phyloP scores from a whole-genome alignment of 768 basidiomycete species.

The Auriscalpium microsporum region DNA sequence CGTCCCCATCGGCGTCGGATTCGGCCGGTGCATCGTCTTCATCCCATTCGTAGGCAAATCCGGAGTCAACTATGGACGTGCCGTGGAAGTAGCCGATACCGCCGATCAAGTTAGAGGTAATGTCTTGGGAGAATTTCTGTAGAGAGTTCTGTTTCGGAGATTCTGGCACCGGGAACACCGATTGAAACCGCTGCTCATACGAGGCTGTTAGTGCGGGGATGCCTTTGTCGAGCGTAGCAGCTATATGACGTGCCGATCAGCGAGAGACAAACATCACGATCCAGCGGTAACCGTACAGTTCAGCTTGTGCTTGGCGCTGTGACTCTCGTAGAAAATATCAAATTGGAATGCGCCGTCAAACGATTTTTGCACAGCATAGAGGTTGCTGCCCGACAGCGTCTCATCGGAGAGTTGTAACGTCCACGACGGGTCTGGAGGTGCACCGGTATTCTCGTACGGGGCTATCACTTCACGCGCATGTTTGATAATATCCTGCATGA shows the following conservation, averaged over 20 bases:
- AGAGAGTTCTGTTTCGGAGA: constrained; percentile 44
- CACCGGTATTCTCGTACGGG: constrained; percentile 44
- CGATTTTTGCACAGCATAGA: constrained; percentile 81
- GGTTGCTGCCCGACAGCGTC: constrained; percentile 60
- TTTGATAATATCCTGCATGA: constrained; percentile 52
- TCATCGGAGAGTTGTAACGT: constrained; percentile 72
- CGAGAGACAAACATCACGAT: not conserved
- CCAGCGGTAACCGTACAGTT: constrained; percentile 40
- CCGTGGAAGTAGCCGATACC: constrained; percentile 96
- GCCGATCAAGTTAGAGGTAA: constrained; percentile 86
- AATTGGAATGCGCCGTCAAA: constrained; percentile 84
- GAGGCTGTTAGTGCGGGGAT: constrained; percentile 54
- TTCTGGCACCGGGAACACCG: constrained; percentile 58
- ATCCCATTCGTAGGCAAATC: constrained; percentile 90
- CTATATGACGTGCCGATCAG: constrained; percentile 29
- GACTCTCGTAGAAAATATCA: constrained; percentile 83
- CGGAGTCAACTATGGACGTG: constrained; percentile 74
- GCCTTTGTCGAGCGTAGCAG: constrained; percentile 54
- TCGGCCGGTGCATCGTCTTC: constrained; percentile 47
- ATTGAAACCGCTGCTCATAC: constrained; percentile 60
- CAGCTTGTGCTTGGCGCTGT: constrained; percentile 53
- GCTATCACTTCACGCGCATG: constrained; percentile 46
- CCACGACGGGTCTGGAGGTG: constrained; percentile 73
- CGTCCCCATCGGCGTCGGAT: constrained; percentile 33
- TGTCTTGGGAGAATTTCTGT: constrained; percentile 71